Conservation (phyloP, 1,139 yeast species). For the Blastobotrys malaysiensis region DNA sequence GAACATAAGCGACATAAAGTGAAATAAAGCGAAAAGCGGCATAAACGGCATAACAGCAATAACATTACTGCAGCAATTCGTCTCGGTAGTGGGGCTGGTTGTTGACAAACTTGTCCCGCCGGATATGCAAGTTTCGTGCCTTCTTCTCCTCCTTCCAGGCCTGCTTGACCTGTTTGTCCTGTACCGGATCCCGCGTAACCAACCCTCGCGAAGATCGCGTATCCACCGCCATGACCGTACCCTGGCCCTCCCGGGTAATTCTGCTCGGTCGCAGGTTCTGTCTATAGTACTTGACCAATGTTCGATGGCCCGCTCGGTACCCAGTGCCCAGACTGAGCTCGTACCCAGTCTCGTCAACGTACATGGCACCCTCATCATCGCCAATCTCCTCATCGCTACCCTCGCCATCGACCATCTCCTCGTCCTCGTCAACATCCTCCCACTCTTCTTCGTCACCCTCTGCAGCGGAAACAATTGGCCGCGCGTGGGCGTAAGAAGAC, state of each 20-base stretch:
- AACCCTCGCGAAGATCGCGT: constrained; percentile 58
- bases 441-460: constrained; percentile 43
- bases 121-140: constrained; percentile 63
- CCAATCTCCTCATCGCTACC: constrained; percentile 47
- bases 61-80: constrained; percentile 65
- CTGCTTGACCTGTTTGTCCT: constrained; percentile 60
- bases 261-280: constrained; percentile 76
- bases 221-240: constrained; percentile 91
- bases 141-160: constrained; percentile 69
- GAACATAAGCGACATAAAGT: background rate
- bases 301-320: constrained; percentile 81
- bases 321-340: constrained; percentile 87
- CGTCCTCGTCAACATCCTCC: constrained; percentile 39
- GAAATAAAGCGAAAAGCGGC: too few species aligned
- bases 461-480: constrained; percentile 24
- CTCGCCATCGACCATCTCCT: constrained; percentile 37
- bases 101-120: constrained; percentile 78
- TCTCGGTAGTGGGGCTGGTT: constrained; percentile 91
- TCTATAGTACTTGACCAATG: constrained; percentile 78
- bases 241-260: constrained; percentile 79
- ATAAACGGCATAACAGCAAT: background rate
- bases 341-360: constrained; percentile 55
- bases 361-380: constrained; percentile 38
- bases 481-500: constrained; percentile 48
- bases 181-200: constrained; percentile 39